phyloP scores from a whole-genome alignment of 2,329 filamentous ascomycete species.

The Microthyrium microscopicum region DNA sequence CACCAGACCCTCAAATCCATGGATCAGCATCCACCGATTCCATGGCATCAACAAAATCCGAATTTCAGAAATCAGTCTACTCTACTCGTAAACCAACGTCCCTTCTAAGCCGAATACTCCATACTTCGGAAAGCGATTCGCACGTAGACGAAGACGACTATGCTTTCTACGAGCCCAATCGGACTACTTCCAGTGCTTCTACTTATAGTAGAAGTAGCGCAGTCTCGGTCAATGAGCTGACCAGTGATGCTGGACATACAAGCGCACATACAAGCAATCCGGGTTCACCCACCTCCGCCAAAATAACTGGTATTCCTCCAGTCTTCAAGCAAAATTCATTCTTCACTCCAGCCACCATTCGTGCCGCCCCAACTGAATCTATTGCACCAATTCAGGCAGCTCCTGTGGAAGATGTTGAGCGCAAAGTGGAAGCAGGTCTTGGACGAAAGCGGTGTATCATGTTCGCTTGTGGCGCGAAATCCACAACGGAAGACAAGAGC shows the following conservation, averaged over 20 bases:
- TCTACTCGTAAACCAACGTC: slow-evolving; percentile 52
- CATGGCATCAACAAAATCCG: slow-evolving; percentile 17
- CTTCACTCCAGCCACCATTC: slow-evolving; percentile 13
- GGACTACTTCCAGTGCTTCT: slow-evolving; percentile 39
- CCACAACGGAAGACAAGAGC: slow-evolving; percentile 12
- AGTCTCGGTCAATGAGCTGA: slow-evolving; percentile 75
- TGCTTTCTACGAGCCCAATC: slow-evolving; percentile 16
- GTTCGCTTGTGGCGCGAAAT: slow-evolving; percentile 66
- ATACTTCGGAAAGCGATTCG: slow-evolving; percentile 29
- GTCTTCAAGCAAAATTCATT: slow-evolving; percentile 22
- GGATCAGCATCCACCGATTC: slow-evolving; percentile 20
- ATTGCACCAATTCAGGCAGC: slow-evolving; percentile 13
- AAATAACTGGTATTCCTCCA: slow-evolving; percentile 21
- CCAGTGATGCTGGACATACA: slow-evolving; percentile 83
- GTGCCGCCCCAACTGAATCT: slow-evolving; percentile 14
- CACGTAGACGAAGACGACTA: slow-evolving; percentile 23
- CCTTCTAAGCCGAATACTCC: slow-evolving; percentile 64
- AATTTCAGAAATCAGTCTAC: slow-evolving; percentile 30
- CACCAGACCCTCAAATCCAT: slow-evolving; percentile 46
- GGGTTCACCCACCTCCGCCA: slow-evolving; percentile 61
- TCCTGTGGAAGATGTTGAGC: slow-evolving; percentile 28
- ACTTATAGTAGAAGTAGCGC: slow-evolving; percentile 67
- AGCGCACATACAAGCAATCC: slow-evolving; percentile 78
- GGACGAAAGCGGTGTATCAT: slow-evolving; percentile 80
- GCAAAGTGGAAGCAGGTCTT: slow-evolving; percentile 43